These are phyloP conservation scores for Mycena rebaudengoi DNA, from an alignment of 768 basidiomycete species.

Conservation along the genomic window DNA sequence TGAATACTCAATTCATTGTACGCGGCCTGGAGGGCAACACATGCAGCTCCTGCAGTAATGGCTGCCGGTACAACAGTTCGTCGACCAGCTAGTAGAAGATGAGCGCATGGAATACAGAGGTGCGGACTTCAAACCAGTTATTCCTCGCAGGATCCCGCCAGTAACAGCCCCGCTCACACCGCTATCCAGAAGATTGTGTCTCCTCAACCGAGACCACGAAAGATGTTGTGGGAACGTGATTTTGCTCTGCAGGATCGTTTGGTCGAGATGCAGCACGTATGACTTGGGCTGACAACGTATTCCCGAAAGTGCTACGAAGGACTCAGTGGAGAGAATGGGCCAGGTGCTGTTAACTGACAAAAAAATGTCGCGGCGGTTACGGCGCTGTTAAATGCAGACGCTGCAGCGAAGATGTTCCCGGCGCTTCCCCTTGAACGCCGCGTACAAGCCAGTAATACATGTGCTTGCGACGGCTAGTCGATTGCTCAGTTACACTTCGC, in stretches of 20 bases:
- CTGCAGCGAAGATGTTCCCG: slow-evolving; percentile 54
- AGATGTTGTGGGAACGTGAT: slow-evolving; percentile 26
- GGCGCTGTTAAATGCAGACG: slow-evolving; percentile 76
- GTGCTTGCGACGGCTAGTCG: slow-evolving; percentile 66
- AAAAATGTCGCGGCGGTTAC: slow-evolving; percentile 82
- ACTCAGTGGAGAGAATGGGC: background rate
- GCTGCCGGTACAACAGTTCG: slow-evolving; percentile 66
- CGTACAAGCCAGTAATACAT: slow-evolving; percentile 52
- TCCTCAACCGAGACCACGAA: slow-evolving; percentile 64
- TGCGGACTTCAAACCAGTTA: slow-evolving; percentile 58
- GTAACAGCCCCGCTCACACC: slow-evolving; percentile 75
- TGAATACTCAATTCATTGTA: slow-evolving; percentile 74
- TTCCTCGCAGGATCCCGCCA: slow-evolving; percentile 65
- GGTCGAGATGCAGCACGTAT: slow-evolving; percentile 51
- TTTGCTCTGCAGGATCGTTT: slow-evolving; percentile 41
- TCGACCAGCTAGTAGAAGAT: slow-evolving; percentile 61
- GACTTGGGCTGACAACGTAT: slow-evolving; percentile 75
- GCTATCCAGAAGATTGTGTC: slow-evolving; percentile 71
- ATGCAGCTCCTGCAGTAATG: slow-evolving; percentile 64
- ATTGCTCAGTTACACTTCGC: slow-evolving; percentile 36
- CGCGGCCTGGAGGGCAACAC: slow-evolving; percentile 69
- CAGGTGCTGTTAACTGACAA: slow-evolving; percentile 54
- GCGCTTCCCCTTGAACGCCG: slow-evolving; percentile 56
- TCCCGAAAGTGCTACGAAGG: slow-evolving; percentile 72
- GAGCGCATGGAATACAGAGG: background rate